A percentile compares a stretch with the other conserved stretches of the same genome.
These are phyloP conservation scores for Croton setiger DNA, from an alignment of 441 rosid genomes.

Conservation along the genomic window DNA sequence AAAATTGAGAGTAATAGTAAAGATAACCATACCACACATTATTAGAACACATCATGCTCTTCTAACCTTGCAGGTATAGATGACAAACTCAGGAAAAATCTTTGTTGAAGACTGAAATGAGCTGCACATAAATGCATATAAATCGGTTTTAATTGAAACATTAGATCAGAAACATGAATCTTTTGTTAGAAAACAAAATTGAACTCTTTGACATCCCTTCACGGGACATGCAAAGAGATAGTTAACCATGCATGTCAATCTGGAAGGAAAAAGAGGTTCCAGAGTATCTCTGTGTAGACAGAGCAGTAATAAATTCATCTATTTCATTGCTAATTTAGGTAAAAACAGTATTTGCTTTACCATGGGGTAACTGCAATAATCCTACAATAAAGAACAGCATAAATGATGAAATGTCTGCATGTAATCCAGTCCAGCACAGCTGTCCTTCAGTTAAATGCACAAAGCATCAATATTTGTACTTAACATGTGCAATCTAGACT, in stretches of 20 bases:
- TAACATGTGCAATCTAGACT: background rate
- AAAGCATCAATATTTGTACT: background rate
- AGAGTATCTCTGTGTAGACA: background rate
- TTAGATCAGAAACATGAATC: slow-evolving; percentile 3
- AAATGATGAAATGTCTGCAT: no score
- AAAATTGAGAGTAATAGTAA: slow-evolving; percentile 16
- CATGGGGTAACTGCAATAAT: background rate
- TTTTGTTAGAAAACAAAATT: background rate
- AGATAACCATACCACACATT: slow-evolving; percentile 7
- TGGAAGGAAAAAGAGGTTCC: background rate
- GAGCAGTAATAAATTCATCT: background rate
- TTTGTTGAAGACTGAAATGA: no score
- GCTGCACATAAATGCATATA: background rate
- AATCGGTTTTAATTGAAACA: background rate
- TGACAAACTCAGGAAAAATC: background rate
- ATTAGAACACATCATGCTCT: slow-evolving; percentile 6
- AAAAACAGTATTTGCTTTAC: background rate
- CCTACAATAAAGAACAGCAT: background rate
- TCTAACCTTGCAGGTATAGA: background rate
- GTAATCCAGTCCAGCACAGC: background rate
- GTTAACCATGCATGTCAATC: background rate
- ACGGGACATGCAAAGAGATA: background rate
- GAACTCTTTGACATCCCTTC: background rate
- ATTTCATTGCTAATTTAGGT: background rate
- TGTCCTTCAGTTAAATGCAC: background rate